Evolutionary conservation across 2,329 filamentous ascomycete genomes (phyloP).

Genomic region (Fusarium siculi): DNA sequence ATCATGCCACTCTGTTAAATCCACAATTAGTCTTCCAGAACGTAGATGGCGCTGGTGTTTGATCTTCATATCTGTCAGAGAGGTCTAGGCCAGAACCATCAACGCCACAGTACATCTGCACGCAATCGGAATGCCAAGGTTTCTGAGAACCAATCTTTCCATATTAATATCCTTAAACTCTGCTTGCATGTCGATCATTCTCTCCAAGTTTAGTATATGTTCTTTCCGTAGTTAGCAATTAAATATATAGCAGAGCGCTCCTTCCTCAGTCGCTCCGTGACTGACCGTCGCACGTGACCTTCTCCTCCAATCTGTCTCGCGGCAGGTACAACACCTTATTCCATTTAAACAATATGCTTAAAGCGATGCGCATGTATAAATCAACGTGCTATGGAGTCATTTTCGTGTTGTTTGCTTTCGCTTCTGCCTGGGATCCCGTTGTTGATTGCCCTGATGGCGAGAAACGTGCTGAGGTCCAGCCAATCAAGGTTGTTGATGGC

Average conservation of each 20-base stretch:
- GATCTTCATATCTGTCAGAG: neutral
- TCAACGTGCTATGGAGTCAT: neutral
- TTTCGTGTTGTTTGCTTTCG: neutral
- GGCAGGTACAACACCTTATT: neutral
- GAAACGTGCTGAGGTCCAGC: conserved; percentile 1
- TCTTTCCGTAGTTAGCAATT: neutral
- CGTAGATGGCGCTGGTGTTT: neutral
- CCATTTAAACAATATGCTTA: neutral
- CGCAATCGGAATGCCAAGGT: neutral
- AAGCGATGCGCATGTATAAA: neutral
- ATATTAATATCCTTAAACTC: neutral
- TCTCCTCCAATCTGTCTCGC: neutral
- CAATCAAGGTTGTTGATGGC: conserved; percentile 7
- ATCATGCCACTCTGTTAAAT: neutral
- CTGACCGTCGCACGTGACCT: neutral
- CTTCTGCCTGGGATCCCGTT: neutral
- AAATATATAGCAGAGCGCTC: neutral
- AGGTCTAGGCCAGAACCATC: neutral
- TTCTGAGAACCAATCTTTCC: neutral
- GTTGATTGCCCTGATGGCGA: neutral
- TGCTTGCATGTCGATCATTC: neutral
- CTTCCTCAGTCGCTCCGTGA: neutral
- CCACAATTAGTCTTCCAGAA: neutral
- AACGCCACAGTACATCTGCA: neutral
- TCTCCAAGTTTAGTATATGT: neutral